phyloP scores from a whole-genome alignment of 83 land plant species.

The Isoetes engelmannii region DNA sequence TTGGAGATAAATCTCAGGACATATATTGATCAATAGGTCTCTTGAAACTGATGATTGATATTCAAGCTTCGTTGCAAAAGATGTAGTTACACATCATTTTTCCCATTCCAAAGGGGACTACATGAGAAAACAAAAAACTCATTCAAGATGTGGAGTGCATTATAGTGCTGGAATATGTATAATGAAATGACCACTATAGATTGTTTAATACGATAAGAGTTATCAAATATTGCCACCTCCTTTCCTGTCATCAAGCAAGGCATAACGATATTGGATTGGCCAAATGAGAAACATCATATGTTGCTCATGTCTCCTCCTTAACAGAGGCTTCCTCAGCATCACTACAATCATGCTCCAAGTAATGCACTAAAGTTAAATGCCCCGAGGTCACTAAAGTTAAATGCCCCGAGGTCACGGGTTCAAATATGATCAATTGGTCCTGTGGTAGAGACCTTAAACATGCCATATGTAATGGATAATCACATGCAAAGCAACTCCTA shows the following conservation, averaged over 20 bases:
- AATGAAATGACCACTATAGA: too few species aligned
- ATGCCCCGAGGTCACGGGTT: not conserved
- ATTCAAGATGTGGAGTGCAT: too few species aligned
- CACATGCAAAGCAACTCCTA: not conserved
- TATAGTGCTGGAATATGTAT: too few species aligned
- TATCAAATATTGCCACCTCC: constrained; percentile 95
- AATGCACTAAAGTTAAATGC: too few species aligned
- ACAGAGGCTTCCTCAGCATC: constrained; percentile 67
- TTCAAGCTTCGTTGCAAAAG: too few species aligned
- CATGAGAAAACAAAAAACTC: too few species aligned
- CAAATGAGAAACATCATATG: constrained; percentile 89
- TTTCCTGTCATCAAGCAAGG: constrained; percentile 72
- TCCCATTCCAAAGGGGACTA: too few species aligned
- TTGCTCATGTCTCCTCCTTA: constrained; percentile 96
- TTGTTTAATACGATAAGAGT: constrained; percentile 46
- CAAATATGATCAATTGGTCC: not conserved
- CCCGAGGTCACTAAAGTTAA: not conserved
- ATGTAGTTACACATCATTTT: too few species aligned
- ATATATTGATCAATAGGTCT: too few species aligned
- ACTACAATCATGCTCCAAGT: constrained; percentile 36
- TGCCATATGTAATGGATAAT: not conserved
- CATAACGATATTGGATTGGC: constrained; percentile 56
- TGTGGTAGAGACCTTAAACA: not conserved
- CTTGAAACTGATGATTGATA: too few species aligned
- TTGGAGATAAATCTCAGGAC: too few species aligned